These are phyloP conservation scores for Tilletia horrida DNA, from an alignment of 1,284 basidiomycete genomes.

Conservation along the genomic window DNA sequence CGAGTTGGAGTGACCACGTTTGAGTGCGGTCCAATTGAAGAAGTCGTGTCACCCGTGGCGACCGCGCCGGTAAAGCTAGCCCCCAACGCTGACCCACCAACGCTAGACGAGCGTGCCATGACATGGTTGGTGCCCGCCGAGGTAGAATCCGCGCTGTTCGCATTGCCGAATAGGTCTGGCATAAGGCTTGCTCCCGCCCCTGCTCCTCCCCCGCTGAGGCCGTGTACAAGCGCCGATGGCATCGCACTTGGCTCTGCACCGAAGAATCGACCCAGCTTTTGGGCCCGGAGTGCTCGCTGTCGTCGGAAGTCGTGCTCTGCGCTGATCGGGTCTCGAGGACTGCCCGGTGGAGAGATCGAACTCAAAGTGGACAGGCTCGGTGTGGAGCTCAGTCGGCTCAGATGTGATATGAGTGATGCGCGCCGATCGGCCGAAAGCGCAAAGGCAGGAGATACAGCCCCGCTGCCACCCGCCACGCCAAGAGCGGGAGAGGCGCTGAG, in stretches of 20 bases:
- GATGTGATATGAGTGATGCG: background rate
- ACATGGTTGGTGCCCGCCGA: background rate
- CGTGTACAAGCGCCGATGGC: background rate
- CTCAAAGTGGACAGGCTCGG: constrained; percentile 13
- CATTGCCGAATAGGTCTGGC: too few species aligned
- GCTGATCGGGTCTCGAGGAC: constrained; percentile 6
- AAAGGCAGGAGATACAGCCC: background rate
- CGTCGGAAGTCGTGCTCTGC: constrained; percentile 16
- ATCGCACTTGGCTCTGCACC: constrained; percentile 12
- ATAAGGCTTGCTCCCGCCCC: background rate
- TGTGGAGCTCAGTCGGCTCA: background rate
- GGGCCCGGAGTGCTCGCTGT: constrained; percentile 16
- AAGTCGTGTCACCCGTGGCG: background rate
- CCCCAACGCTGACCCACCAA: too few species aligned
- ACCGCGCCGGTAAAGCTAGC: background rate
- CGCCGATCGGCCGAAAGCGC: background rate
- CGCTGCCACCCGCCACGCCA: background rate
- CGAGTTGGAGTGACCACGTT: too few species aligned
- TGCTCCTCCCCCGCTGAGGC: background rate
- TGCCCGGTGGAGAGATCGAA: background rate
- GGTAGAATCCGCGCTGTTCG: background rate
- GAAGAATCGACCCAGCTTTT: constrained; percentile 19
- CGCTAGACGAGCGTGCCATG: too few species aligned
- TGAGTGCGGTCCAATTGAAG: too few species aligned
- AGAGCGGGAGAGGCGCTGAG: too few species aligned